A percentile compares a stretch with the other conserved stretches of the same genome.
Evolutionary conservation across 164 flowering plant species (phyloP).

Genomic region (Sextonia rubra): DNA sequence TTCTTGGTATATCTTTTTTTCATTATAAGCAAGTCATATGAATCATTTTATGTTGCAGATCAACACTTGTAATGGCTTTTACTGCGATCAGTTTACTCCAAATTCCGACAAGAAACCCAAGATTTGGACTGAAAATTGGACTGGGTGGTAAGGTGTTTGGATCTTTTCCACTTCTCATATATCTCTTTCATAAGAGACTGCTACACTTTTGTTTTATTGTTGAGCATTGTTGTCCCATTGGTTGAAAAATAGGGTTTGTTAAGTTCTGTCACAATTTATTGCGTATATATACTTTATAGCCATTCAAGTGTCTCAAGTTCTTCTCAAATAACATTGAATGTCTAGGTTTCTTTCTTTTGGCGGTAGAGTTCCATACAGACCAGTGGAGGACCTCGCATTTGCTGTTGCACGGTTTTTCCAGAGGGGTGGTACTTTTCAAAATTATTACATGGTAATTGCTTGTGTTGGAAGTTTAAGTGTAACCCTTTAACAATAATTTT

Average conservation of each 20-base stretch:
- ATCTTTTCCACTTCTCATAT: slow-evolving; percentile 1
- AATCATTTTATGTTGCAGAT: slow-evolving; percentile 45
- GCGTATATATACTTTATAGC: neutral
- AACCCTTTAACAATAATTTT: too few relatives aligned
- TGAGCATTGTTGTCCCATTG: neutral
- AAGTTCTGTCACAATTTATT: neutral
- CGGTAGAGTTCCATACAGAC: slow-evolving; percentile 74
- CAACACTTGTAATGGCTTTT: slow-evolving; percentile 97
- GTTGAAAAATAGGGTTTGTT: neutral
- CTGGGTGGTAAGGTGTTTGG: slow-evolving; percentile 67
- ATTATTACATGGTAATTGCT: slow-evolving; percentile 83
- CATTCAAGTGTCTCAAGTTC: neutral
- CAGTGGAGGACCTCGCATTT: slow-evolving; percentile 92
- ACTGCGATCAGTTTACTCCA: slow-evolving; percentile 86
- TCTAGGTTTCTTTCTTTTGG: slow-evolving; percentile 85
- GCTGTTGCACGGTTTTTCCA: slow-evolving; percentile 91
- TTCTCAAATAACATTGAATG: neutral
- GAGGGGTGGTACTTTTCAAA: slow-evolving; percentile 89
- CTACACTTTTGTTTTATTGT: neutral
- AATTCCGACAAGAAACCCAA: slow-evolving; percentile 77
- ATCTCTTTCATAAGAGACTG: neutral
- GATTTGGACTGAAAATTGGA: slow-evolving; percentile 99
- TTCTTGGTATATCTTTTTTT: neutral
- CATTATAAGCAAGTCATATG: neutral
- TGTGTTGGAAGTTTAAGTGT: neutral